A percentile compares a stretch with the other conserved stretches of the same genome.
phyloP scores from a whole-genome alignment of 2,329 filamentous ascomycete genomes.

The Colletotrichum gigasporum region DNA sequence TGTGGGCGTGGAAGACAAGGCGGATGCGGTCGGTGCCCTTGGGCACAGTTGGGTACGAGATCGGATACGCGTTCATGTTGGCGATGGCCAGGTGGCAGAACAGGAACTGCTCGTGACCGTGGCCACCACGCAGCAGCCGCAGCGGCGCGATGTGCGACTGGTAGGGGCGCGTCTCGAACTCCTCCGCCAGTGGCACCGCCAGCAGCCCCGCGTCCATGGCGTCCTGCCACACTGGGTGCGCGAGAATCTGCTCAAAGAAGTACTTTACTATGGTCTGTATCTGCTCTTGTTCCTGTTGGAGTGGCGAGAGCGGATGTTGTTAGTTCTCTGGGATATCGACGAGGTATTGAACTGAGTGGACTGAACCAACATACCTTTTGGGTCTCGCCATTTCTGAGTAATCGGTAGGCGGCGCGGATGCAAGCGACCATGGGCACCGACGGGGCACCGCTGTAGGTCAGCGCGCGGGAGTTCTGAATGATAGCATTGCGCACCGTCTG shows the following conservation, averaged over 20 bases:
- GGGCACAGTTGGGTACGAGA: conserved; percentile 51
- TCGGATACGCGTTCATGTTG: conserved; percentile 37
- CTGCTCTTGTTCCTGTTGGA: not conserved
- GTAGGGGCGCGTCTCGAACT: conserved; percentile 35
- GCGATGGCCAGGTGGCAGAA: conserved; percentile 36
- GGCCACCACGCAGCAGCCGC: too few relatives aligned
- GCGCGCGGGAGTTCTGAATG: conserved; percentile 25
- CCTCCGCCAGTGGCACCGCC: conserved; percentile 38
- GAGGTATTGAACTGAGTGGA: too few relatives aligned
- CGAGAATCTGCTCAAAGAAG: conserved; percentile 38
- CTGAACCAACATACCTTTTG: too few relatives aligned
- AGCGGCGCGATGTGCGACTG: conserved; percentile 42
- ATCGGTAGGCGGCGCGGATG: conserved; percentile 33
- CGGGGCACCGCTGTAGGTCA: conserved; percentile 34
- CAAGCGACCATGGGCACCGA: conserved; percentile 34
- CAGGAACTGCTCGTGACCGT: conserved; percentile 37
- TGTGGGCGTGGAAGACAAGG: conserved; percentile 51
- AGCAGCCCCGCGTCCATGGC: conserved; percentile 40
- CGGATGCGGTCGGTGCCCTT: conserved; percentile 48
- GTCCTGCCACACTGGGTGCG: conserved; percentile 34
- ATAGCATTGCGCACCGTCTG: conserved; percentile 34
- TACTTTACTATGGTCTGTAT: not conserved
- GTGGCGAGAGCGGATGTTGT: not conserved
- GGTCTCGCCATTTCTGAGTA: conserved; percentile 30
- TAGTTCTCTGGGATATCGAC: too few relatives aligned